Conservation (phyloP, 768 basidiomycete genomes). For the Holtermanniella nyarrowii region DNA sequence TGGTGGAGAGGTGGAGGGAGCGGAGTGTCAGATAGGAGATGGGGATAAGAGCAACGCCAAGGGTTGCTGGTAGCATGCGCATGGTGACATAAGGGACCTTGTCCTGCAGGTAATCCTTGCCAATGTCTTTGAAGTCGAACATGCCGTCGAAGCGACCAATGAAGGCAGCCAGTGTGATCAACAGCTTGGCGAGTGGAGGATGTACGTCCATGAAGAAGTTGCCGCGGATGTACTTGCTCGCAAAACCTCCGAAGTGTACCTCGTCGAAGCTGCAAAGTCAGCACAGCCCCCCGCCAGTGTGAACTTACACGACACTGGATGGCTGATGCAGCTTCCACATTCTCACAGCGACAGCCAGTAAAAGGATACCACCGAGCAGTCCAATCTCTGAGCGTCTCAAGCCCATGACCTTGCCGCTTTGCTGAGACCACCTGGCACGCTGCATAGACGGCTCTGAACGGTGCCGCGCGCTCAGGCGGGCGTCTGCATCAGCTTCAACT, state of each 20-base stretch:
- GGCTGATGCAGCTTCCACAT: slow-evolving; percentile 77
- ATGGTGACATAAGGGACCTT: slow-evolving; percentile 90
- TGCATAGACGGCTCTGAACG: slow-evolving; percentile 9
- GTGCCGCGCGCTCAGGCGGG: slow-evolving; percentile 13
- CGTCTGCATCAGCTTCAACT: slow-evolving; percentile 23
- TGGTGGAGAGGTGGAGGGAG: slow-evolving; percentile 79
- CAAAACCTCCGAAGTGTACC: slow-evolving; percentile 97
- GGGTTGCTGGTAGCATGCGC: slow-evolving; percentile 83
- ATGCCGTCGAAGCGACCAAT: slow-evolving; percentile 79
- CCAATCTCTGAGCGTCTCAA: slow-evolving; percentile 25
- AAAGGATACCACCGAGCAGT: slow-evolving; percentile 12
- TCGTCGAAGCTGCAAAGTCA: slow-evolving; percentile 70
- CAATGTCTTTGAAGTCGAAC: slow-evolving; percentile 97
- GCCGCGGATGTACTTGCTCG: slow-evolving; percentile 81
- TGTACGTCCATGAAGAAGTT: slow-evolving; percentile 74
- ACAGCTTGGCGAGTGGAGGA: slow-evolving; percentile 87
- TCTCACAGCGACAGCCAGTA: slow-evolving; percentile 70
- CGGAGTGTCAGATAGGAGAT: slow-evolving; percentile 88
- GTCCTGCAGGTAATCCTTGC: slow-evolving; percentile 61
- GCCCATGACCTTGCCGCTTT: slow-evolving; percentile 7
- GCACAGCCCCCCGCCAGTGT: background rate
- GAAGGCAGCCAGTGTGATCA: slow-evolving; percentile 84
- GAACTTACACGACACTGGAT: slow-evolving; percentile 77
- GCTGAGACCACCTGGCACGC: slow-evolving; percentile 5
- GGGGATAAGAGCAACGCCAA: slow-evolving; percentile 83